Conservation (phyloP, 2,329 filamentous ascomycete species). For the Dothistroma septosporum region DNA sequence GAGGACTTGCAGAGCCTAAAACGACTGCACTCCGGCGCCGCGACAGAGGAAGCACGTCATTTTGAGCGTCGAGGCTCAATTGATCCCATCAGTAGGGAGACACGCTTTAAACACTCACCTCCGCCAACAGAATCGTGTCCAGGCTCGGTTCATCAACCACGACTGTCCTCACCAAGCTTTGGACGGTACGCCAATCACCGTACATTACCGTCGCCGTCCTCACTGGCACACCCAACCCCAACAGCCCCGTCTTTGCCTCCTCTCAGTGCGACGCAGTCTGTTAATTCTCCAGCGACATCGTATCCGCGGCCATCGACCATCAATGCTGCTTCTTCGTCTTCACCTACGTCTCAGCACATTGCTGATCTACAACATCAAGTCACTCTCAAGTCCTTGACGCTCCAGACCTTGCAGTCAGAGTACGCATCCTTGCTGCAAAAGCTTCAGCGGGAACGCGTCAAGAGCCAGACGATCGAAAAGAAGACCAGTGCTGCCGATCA, state of each 20-base stretch:
- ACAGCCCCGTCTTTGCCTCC: conserved; percentile 18
- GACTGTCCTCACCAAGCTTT: conserved; percentile 20
- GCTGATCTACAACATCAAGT: conserved; percentile 53
- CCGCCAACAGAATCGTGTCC: conserved; percentile 20
- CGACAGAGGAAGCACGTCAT: conserved; percentile 10
- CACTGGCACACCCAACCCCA: conserved; percentile 21
- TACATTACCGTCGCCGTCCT: conserved; percentile 28
- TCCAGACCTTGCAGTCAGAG: conserved; percentile 53
- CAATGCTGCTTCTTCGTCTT: conserved; percentile 25
- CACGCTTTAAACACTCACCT: conserved; percentile 18
- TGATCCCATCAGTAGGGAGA: conserved; percentile 12
- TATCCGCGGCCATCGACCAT: conserved; percentile 24
- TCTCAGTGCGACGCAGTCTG: conserved; percentile 12
- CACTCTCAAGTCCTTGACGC: conserved; percentile 50
- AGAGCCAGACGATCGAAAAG: conserved; percentile 48
- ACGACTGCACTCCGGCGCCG: conserved; percentile 20
- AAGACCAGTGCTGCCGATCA: conserved; percentile 50
- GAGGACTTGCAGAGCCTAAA: conserved; percentile 19
- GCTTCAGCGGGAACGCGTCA: conserved; percentile 48
- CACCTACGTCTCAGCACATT: conserved; percentile 37
- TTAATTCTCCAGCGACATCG: conserved; percentile 25
- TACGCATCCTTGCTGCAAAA: conserved; percentile 52
- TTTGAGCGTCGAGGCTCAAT: conserved; percentile 18
- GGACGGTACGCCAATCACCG: conserved; percentile 9
- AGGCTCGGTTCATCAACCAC: conserved; percentile 22